phyloP scores from a whole-genome alignment of 1,284 basidiomycete species.

The Puccinia polysora region DNA sequence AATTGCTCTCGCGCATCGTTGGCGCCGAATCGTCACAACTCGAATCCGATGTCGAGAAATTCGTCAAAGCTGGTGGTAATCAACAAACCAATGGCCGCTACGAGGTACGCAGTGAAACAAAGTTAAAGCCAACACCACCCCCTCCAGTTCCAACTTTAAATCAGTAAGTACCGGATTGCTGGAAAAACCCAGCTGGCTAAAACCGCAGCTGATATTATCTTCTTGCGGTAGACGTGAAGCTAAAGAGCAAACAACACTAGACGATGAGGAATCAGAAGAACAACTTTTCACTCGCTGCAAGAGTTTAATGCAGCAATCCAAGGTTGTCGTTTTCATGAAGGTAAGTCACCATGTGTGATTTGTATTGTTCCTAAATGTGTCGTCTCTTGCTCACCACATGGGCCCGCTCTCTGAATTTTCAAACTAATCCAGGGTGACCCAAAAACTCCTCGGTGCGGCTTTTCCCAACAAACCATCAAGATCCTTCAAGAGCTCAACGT shows the following conservation, averaged over 20 bases:
- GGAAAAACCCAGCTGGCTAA: no score
- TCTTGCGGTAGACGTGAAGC: no score
- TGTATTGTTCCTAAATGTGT: no score
- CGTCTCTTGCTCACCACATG: no score
- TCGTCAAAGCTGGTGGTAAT: constrained; percentile 18
- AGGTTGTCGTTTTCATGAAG: constrained; percentile 94
- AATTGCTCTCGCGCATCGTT: constrained; percentile 70
- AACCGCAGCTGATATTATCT: no score
- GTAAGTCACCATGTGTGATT: constrained; percentile 72
- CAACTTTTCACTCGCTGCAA: constrained; percentile 64
- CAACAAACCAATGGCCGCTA: constrained; percentile 11
- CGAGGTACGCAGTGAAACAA: constrained; percentile 23
- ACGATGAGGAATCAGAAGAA: constrained; percentile 60
- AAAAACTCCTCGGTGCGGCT: constrained; percentile 60
- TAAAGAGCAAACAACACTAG: constrained; percentile 50
- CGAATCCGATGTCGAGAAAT: constrained; percentile 48
- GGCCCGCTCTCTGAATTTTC: no score
- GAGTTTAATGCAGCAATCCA: constrained; percentile 63
- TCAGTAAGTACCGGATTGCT: not conserved
- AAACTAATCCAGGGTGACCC: not conserved
- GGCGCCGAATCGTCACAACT: constrained; percentile 76
- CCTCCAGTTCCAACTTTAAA: constrained; percentile 2
- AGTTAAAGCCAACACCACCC: constrained; percentile 15
- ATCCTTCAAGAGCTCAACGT: constrained; percentile 63
- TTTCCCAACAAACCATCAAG: constrained; percentile 67